These are phyloP conservation scores for Kluyveromyces nonfermentans DNA, from an alignment of 805 yeast species.

Conservation along the genomic window DNA sequence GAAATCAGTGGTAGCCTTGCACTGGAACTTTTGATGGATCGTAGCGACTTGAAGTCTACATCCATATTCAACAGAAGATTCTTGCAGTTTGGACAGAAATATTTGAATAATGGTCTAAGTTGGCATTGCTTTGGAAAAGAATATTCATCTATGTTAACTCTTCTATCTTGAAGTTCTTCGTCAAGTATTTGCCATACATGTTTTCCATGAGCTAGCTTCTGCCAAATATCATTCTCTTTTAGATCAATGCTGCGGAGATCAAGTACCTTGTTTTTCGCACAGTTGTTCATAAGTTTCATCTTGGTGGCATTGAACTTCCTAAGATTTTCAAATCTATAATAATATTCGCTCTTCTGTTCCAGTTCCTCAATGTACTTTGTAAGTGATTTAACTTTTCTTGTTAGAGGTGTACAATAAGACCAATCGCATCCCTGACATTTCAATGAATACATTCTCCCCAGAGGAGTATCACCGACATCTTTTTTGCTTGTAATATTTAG, in stretches of 20 bases:
- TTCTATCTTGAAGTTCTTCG: not conserved
- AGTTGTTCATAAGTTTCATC: not conserved
- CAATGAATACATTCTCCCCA: not conserved
- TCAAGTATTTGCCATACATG: not conserved
- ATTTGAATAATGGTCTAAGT: not conserved
- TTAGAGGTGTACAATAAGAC: constrained; percentile 4
- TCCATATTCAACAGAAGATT: not conserved
- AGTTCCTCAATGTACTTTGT: constrained; percentile 3
- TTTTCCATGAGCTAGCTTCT: not conserved
- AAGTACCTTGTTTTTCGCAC: not conserved
- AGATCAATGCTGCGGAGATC: not conserved
- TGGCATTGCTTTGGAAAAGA: not conserved
- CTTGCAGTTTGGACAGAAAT: constrained; percentile 3
- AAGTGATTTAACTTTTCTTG: not conserved
- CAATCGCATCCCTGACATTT: constrained; percentile 7
- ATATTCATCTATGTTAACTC: too few relatives aligned
- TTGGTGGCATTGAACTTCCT: constrained; percentile 1
- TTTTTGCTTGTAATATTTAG: not conserved
- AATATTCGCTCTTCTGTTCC: not conserved
- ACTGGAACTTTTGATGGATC: not conserved
- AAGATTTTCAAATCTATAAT: constrained; percentile 1
- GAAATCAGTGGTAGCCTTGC: not conserved
- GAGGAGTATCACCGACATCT: not conserved
- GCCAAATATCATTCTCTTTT: not conserved
- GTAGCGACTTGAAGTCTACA: not conserved